phyloP scores from a whole-genome alignment of 352 stramenopile species.

The Phytophthora agathidicida region DNA sequence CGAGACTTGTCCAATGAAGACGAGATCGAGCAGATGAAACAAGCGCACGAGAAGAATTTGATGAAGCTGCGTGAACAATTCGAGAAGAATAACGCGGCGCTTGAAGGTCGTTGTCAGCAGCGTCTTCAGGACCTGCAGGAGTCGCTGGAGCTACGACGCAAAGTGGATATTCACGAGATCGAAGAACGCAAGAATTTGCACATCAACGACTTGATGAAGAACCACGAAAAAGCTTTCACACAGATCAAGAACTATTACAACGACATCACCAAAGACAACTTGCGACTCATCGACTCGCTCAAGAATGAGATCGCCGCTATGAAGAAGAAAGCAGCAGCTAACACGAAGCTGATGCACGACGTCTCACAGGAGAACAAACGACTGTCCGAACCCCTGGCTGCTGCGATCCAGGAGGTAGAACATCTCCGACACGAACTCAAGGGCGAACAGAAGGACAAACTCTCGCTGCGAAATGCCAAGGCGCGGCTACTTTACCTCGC shows the following conservation, averaged over 20 bases:
- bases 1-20: slow-evolving; percentile 86
- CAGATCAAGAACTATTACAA: slow-evolving; percentile 98
- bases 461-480: slow-evolving; percentile 90
- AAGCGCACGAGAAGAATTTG: slow-evolving; percentile 93
- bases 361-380: slow-evolving; percentile 93
- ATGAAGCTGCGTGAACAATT: slow-evolving; percentile 92
- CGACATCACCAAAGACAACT: slow-evolving; percentile 94
- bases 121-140: slow-evolving; percentile 76
- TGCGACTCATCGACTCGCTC: slow-evolving; percentile 92
- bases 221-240: slow-evolving; percentile 92
- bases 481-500: slow-evolving; percentile 82
- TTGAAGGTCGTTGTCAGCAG: slow-evolving; percentile 76
- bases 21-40: slow-evolving; percentile 90
- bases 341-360: slow-evolving; percentile 94
- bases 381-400: slow-evolving; percentile 86
- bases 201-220: slow-evolving; percentile 96
- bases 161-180: slow-evolving; percentile 94
- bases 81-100: slow-evolving; percentile 81
- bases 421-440: slow-evolving; percentile 89
- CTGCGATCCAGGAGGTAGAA: slow-evolving; percentile 90
- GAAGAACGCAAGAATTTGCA: slow-evolving; percentile 96
- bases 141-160: slow-evolving; percentile 91
- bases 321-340: slow-evolving; percentile 91
- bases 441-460: slow-evolving; percentile 92
- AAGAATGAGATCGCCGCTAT: slow-evolving; percentile 94